Conservation (phyloP, 371 early-diverging fungal species). For the Rhizomucor pusillus region DNA sequence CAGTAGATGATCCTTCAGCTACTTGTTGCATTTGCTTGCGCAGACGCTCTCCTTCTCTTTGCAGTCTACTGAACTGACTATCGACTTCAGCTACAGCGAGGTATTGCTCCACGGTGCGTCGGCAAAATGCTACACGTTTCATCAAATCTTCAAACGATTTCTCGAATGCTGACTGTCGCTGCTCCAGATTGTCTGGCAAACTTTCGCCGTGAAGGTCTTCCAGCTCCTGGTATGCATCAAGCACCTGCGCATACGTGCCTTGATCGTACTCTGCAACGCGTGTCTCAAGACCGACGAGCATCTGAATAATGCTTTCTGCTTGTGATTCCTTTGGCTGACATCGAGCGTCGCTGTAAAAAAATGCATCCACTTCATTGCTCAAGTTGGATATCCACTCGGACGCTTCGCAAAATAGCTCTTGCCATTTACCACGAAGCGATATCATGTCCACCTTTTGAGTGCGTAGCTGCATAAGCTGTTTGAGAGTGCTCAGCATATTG, state of each 20-base stretch:
- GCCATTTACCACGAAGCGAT: slow-evolving; percentile 29
- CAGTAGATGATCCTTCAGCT: slow-evolving; percentile 21
- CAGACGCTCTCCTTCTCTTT: slow-evolving; percentile 17
- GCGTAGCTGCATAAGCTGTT: slow-evolving; percentile 16
- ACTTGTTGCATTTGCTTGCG: slow-evolving; percentile 27
- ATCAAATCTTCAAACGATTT: slow-evolving; percentile 21
- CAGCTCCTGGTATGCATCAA: slow-evolving; percentile 32
- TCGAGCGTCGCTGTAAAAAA: slow-evolving; percentile 6
- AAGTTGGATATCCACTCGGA: slow-evolving; percentile 13
- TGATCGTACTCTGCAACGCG: slow-evolving; percentile 22
- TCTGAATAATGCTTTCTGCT: slow-evolving; percentile 13
- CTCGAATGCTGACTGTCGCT: slow-evolving; percentile 29
- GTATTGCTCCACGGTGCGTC: slow-evolving; percentile 25
- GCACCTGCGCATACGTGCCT: slow-evolving; percentile 17
- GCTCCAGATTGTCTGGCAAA: slow-evolving; percentile 17
- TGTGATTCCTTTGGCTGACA: slow-evolving; percentile 1
- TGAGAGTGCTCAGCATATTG: slow-evolving; percentile 27
- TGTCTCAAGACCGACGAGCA: slow-evolving; percentile 14
- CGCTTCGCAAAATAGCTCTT: slow-evolving; percentile 22
- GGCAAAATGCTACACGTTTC: slow-evolving; percentile 21
- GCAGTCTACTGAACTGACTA: slow-evolving; percentile 13
- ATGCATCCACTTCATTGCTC: slow-evolving; percentile 18
- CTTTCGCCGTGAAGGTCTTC: slow-evolving; percentile 12
- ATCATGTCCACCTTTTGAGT: slow-evolving; percentile 17
- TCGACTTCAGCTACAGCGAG: slow-evolving; percentile 17